Percentiles rank a stretch among this genome's conserved stretches.
phyloP scores from a whole-genome alignment of 371 early-diverging fungal species.

The Mucor sp. region DNA sequence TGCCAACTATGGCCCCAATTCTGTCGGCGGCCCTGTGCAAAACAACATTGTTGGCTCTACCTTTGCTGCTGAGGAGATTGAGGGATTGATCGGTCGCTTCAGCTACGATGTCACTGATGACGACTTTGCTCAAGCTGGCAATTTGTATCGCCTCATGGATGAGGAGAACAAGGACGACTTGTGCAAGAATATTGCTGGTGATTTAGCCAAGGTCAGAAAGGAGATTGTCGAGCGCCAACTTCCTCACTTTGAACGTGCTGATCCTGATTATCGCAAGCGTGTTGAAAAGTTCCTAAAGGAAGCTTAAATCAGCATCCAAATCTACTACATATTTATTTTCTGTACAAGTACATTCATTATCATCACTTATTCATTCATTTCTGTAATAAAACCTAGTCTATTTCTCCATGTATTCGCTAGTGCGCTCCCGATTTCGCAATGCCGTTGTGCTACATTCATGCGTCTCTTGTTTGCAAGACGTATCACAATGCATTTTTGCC shows the following conservation, averaged over 20 bases:
- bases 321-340: not conserved
- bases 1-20: slow-evolving; percentile 81
- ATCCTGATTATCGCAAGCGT: slow-evolving; percentile 73
- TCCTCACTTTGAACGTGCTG: slow-evolving; percentile 72
- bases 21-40: slow-evolving; percentile 57
- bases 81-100: slow-evolving; percentile 63
- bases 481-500: not conserved
- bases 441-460: not conserved
- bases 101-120: slow-evolving; percentile 59
- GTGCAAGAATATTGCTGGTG: slow-evolving; percentile 68
- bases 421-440: not conserved
- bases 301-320: not conserved
- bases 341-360: not conserved
- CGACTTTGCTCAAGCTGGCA: slow-evolving; percentile 73
- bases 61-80: slow-evolving; percentile 40
- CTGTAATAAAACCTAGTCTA: not conserved
- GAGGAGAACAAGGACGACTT: slow-evolving; percentile 66
- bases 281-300: slow-evolving; percentile 47
- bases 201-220: slow-evolving; percentile 62
- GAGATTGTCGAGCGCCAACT: slow-evolving; percentile 74
- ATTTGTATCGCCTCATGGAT: slow-evolving; percentile 65
- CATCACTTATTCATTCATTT: not conserved
- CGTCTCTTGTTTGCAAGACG: not conserved
- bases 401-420: not conserved
- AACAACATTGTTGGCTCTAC: slow-evolving; percentile 51